phyloP scores from a whole-genome alignment of 2,329 filamentous ascomycete genomes.

The Hypoxylon sp. region DNA sequence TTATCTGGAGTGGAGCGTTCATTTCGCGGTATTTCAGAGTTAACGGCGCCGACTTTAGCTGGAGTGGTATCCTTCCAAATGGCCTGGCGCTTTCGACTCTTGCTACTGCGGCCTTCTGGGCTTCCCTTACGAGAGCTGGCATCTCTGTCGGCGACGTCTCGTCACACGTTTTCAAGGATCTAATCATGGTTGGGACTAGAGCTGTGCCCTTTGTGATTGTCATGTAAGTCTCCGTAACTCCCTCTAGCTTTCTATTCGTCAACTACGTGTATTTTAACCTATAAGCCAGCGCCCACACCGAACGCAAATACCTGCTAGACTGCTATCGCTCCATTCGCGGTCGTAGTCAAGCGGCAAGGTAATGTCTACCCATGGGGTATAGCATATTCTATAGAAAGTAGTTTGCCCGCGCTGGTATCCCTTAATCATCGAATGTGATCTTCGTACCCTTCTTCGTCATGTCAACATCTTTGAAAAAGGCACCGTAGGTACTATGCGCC shows the following conservation, averaged over 20 bases:
- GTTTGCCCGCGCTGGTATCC: not conserved
- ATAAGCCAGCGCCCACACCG: slow-evolving; percentile 64
- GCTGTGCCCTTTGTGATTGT: slow-evolving; percentile 67
- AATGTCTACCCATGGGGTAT: slow-evolving; percentile 19
- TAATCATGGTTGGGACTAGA: slow-evolving; percentile 65
- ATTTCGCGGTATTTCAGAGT: slow-evolving; percentile 74
- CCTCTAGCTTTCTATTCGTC: slow-evolving; percentile 38
- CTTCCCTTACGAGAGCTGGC: slow-evolving; percentile 49
- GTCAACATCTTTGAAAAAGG: slow-evolving; percentile 93
- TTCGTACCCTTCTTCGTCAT: slow-evolving; percentile 88
- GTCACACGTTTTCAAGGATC: slow-evolving; percentile 55
- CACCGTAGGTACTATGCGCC: slow-evolving; percentile 93
- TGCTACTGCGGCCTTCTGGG: slow-evolving; percentile 61
- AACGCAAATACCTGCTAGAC: slow-evolving; percentile 68
- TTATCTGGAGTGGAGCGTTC: slow-evolving; percentile 83
- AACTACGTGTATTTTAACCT: slow-evolving; percentile 38
- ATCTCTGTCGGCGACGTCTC: slow-evolving; percentile 53
- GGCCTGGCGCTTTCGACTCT: slow-evolving; percentile 61
- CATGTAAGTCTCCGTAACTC: slow-evolving; percentile 68
- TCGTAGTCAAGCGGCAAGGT: slow-evolving; percentile 37
- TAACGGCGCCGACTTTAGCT: slow-evolving; percentile 60
- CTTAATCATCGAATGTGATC: slow-evolving; percentile 82
- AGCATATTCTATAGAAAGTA: slow-evolving; percentile 31
- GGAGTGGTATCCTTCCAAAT: slow-evolving; percentile 62
- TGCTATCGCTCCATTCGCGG: slow-evolving; percentile 64